Evolutionary conservation across 2,329 filamentous ascomycete species (phyloP).

Genomic region (Blastomyces parvus): DNA sequence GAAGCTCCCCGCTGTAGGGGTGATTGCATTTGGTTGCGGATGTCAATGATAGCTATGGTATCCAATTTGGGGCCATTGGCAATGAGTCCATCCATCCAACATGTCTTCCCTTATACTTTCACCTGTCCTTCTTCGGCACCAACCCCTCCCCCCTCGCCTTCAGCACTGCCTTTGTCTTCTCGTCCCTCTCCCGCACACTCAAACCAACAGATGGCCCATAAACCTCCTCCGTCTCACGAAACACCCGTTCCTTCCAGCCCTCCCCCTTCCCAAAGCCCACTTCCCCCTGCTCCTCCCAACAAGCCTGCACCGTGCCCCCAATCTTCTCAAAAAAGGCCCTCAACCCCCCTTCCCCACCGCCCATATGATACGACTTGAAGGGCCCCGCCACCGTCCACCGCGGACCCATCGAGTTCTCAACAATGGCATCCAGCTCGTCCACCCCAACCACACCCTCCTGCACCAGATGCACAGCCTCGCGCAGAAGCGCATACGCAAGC

Average conservation of each 20-base stretch:
- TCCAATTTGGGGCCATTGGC: not conserved
- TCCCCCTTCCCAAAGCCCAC: conserved; percentile 34
- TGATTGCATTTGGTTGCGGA: not conserved
- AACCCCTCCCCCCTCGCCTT: conserved; percentile 18
- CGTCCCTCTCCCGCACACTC: conserved; percentile 21
- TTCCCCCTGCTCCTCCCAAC: conserved; percentile 44
- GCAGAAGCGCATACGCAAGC: conserved; percentile 47
- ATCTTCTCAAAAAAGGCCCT: conserved; percentile 48
- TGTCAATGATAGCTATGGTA: not conserved
- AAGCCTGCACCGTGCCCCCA: conserved; percentile 45
- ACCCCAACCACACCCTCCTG: conserved; percentile 44
- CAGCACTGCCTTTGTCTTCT: conserved; percentile 21
- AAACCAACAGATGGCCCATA: conserved; percentile 33
- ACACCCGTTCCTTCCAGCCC: conserved; percentile 39
- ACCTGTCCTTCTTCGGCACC: not conserved
- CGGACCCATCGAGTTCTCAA: conserved; percentile 45
- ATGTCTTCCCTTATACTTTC: not conserved
- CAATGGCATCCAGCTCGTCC: conserved; percentile 45
- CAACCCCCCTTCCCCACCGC: conserved; percentile 46
- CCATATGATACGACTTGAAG: conserved; percentile 51
- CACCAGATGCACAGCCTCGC: conserved; percentile 49
- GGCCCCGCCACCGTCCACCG: conserved; percentile 48
- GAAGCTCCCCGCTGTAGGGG: not conserved
- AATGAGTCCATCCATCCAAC: not conserved
- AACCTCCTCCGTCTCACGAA: conserved; percentile 36